Percentiles rank a stretch among this genome's conserved stretches.
These are phyloP conservation scores for Trichosporon ovoides DNA, from an alignment of 1,284 basidiomycete genomes.

Conservation along the genomic window DNA sequence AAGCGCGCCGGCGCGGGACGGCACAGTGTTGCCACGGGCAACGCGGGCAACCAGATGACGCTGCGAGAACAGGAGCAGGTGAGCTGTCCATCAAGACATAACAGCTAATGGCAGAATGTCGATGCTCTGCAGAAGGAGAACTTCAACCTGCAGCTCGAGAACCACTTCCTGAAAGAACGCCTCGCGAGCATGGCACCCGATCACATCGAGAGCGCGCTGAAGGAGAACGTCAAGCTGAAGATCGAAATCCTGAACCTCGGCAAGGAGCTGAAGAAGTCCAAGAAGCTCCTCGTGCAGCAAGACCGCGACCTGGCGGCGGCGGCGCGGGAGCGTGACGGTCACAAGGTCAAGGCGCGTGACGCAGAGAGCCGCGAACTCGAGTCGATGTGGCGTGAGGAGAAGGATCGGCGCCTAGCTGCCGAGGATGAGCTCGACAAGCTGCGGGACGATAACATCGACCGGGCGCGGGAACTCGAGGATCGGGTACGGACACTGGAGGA, in stretches of 20 bases:
- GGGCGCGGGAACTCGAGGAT: slow-evolving; percentile 61
- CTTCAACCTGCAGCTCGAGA: slow-evolving; percentile 87
- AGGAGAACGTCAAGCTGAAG: slow-evolving; percentile 90
- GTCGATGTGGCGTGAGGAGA: slow-evolving; percentile 40
- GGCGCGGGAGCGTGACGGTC: slow-evolving; percentile 49
- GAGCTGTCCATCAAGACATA: slow-evolving; percentile 25
- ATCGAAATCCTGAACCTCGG: slow-evolving; percentile 84
- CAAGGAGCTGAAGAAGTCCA: slow-evolving; percentile 87
- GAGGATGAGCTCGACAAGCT: slow-evolving; percentile 29
- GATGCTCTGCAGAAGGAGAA: slow-evolving; percentile 92
- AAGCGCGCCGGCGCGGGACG: slow-evolving; percentile 40
- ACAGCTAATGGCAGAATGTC: slow-evolving; percentile 61
- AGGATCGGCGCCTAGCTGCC: slow-evolving; percentile 29
- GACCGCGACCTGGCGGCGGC: slow-evolving; percentile 73
- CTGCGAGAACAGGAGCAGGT: slow-evolving; percentile 93
- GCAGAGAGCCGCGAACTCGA: slow-evolving; percentile 29
- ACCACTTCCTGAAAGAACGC: slow-evolving; percentile 87
- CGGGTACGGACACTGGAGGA: not conserved
- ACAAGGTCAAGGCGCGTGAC: slow-evolving; percentile 27
- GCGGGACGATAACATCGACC: slow-evolving; percentile 63
- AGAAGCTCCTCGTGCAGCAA: slow-evolving; percentile 77
- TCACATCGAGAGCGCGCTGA: slow-evolving; percentile 81
- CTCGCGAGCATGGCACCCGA: slow-evolving; percentile 77
- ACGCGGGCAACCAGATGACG: slow-evolving; percentile 54
- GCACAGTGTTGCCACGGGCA: slow-evolving; percentile 42